Evolutionary conservation across 108 stramenopile species (phyloP).

Genomic region (Pseudonitzschia multiseries): DNA sequence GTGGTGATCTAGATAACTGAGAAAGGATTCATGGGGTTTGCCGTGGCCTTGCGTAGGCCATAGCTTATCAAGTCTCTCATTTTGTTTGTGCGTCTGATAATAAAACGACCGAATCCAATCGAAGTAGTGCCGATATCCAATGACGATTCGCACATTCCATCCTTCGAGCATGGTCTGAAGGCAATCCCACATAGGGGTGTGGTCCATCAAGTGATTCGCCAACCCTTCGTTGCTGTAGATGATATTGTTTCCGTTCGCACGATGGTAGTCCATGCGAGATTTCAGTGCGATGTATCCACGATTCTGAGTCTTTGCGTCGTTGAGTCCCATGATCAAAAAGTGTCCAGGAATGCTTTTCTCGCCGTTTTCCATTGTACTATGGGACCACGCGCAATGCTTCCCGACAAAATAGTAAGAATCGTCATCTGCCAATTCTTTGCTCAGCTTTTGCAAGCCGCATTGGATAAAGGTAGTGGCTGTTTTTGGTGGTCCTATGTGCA

Average conservation of each 20-base stretch:
- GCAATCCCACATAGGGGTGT: conserved; percentile 11
- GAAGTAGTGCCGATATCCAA: conserved; percentile 29
- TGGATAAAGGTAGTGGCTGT: conserved; percentile 33
- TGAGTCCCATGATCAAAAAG: conserved; percentile 29
- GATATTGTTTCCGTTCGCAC: conserved; percentile 13
- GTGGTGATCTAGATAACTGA: conserved; percentile 12
- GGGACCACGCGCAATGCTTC: conserved; percentile 8
- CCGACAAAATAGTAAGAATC: conserved; percentile 29
- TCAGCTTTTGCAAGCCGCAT: conserved; percentile 17
- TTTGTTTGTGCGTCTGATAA: conserved; percentile 21
- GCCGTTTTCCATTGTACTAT: conserved; percentile 15
- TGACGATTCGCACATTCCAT: conserved; percentile 30
- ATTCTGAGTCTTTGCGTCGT: conserved; percentile 12
- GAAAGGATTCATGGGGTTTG: conserved; percentile 14
- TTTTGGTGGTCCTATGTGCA: conserved; percentile 32
- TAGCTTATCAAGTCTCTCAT: neutral
- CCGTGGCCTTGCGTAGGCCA: conserved; percentile 22
- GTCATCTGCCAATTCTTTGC: conserved; percentile 12
- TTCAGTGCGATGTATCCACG: conserved; percentile 17
- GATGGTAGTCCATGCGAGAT: conserved; percentile 22
- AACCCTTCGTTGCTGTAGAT: conserved; percentile 26
- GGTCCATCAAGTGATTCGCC: conserved; percentile 24
- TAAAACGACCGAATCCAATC: conserved; percentile 31
- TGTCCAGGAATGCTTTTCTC: conserved; percentile 21
- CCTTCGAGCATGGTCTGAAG: conserved; percentile 18